phyloP scores from a whole-genome alignment of 1,284 basidiomycete species.

The Pseudozyma hubeiensis region DNA sequence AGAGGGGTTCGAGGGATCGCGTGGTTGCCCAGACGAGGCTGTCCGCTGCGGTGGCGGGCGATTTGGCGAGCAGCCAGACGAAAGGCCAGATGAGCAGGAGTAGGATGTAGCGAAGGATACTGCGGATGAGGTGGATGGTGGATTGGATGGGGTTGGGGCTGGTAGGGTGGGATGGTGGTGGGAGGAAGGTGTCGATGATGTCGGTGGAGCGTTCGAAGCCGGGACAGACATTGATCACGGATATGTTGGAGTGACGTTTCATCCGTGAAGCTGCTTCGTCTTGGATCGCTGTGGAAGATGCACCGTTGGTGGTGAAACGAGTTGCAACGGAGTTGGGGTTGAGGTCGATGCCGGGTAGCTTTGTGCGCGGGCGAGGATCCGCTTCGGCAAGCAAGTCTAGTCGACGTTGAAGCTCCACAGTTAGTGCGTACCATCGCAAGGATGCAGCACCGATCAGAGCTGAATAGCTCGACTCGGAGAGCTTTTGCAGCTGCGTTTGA shows the following conservation, averaged over 20 bases:
- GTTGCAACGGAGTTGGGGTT: constrained; percentile 9
- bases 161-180: background rate
- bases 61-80: constrained; percentile 53
- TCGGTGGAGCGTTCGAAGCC: constrained; percentile 60
- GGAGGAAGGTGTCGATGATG: constrained; percentile 39
- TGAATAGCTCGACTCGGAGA: constrained; percentile 23
- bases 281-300: background rate
- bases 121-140: background rate
- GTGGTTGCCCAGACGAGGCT: constrained; percentile 47
- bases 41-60: constrained; percentile 47
- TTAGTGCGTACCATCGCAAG: constrained; percentile 53
- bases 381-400: constrained; percentile 58
- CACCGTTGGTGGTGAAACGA: background rate
- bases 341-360: constrained; percentile 56
- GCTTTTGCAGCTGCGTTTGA: background rate
- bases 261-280: constrained; percentile 15
- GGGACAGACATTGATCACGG: constrained; percentile 58
- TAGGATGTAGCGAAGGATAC: constrained; percentile 11
- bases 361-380: constrained; percentile 52
- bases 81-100: constrained; percentile 39
- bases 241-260: constrained; percentile 53
- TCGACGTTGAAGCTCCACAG: constrained; percentile 54
- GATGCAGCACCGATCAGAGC: constrained; percentile 41
- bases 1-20: constrained; percentile 28
- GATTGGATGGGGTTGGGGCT: background rate